These are phyloP conservation scores for Hypoxylon crocopeplum DNA, from an alignment of 495 filamentous ascomycete genomes.

Conservation along the genomic window DNA sequence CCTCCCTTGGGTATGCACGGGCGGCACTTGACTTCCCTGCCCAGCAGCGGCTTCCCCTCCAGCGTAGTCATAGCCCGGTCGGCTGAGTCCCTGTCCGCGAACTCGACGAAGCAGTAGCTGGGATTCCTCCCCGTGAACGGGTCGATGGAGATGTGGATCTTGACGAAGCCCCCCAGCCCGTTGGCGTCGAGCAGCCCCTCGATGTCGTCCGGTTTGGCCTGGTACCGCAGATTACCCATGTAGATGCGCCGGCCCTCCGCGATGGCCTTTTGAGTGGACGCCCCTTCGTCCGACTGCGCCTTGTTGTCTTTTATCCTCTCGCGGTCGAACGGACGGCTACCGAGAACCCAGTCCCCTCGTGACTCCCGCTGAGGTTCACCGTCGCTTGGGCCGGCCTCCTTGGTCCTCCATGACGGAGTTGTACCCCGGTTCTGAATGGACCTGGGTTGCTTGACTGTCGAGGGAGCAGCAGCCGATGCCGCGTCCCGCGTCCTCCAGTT, in stretches of 20 bases:
- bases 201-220: slow-evolving; percentile 66
- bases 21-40: slow-evolving; percentile 65
- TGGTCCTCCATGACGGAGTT: slow-evolving; percentile 12
- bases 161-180: slow-evolving; percentile 55
- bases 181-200: slow-evolving; percentile 59
- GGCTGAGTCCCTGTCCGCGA: slow-evolving; percentile 61
- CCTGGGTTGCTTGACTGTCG: not conserved
- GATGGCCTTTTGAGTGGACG: slow-evolving; percentile 46
- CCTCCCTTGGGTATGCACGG: slow-evolving; percentile 59
- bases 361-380: not conserved
- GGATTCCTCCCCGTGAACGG: slow-evolving; percentile 72
- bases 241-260: slow-evolving; percentile 64
- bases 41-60: slow-evolving; percentile 59
- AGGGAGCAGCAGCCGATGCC: not conserved
- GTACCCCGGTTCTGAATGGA: not conserved
- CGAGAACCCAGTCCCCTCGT: not conserved
- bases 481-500: slow-evolving; percentile 16
- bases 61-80: slow-evolving; percentile 62
- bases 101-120: slow-evolving; percentile 75
- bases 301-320: slow-evolving; percentile 10
- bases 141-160: slow-evolving; percentile 71
- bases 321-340: slow-evolving; percentile 24
- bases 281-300: slow-evolving; percentile 26
- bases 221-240: slow-evolving; percentile 72
- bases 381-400: not conserved